A percentile compares a stretch with the other conserved stretches of the same genome.
Conservation (phyloP, 2,329 filamentous ascomycete genomes). For the Botrytis aclada region DNA sequence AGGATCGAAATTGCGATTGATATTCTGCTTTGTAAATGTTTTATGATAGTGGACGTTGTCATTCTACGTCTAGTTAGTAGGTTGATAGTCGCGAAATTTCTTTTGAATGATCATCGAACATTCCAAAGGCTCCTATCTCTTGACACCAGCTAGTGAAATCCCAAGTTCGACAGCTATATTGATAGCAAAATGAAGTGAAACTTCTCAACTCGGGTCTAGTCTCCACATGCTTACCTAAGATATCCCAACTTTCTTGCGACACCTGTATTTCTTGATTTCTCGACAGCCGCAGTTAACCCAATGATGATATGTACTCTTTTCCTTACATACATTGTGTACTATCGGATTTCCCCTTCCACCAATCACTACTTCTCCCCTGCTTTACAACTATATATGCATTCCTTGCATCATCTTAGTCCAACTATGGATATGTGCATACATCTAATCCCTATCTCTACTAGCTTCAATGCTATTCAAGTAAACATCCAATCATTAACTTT, state of each 20-base stretch:
- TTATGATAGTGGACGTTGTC: background rate
- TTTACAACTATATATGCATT: background rate
- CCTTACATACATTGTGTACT: background rate
- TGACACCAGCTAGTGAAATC: background rate
- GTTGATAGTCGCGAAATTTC: background rate
- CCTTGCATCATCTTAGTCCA: constrained; percentile 14
- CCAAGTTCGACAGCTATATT: background rate
- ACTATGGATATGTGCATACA: constrained; percentile 9
- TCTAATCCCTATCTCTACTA: background rate
- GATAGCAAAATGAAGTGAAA: background rate
- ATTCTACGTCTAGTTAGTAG: background rate
- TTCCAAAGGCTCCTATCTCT: background rate
- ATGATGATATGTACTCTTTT: background rate
- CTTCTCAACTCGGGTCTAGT: background rate
- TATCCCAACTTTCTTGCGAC: background rate
- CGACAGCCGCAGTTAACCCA: background rate
- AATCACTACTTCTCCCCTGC: background rate
- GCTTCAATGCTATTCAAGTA: background rate
- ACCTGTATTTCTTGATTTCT: background rate
- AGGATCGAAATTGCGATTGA: background rate
- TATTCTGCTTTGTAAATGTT: background rate
- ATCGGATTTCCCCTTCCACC: background rate
- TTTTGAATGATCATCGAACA: background rate
- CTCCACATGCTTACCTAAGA: background rate
- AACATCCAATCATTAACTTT: constrained; percentile 7